Base-by-base conservation (phyloP, 192 early-diverging fungal genomes). In the Coemansia sp. region DNA sequence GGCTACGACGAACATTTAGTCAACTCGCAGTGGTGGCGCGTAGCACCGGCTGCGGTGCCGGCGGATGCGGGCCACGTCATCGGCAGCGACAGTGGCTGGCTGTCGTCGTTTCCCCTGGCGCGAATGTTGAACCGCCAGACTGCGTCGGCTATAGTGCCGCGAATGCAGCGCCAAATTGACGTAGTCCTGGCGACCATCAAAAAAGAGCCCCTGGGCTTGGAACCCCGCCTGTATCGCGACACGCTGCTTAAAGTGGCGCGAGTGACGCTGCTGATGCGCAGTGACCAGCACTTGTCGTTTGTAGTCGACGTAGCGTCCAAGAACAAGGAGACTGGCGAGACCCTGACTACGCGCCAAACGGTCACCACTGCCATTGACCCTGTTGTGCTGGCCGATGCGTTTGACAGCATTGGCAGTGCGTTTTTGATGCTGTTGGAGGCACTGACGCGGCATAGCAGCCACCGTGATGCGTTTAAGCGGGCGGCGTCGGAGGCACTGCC, bases 1-100 rank as follows among this genome's bases (percentile, higher is more conserved):
- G 63, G 52, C 2, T 80, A 77, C 53, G 82, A 84, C 57, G 77
- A 79, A 58, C 71, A 84, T 56, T 43, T 84, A 56, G 67, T 74
- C 35, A 79, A 84, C 54, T 65, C 79, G 48, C 79, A 81, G 64
- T 81, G 79, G 79, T 81, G 79, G 79, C 66, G 79, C 0, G 65
- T 56, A 9, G 21, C 60, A 5, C 19, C 66, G 1, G 7, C 58
- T 14, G 27, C 39, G 2, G 47, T 43, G 5, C 14, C 54, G 0
- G 54, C 58, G 7, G 66, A 60, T 19, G 58, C 15, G n/a, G 53
- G 65, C 14, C 67, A 55, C 15, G 65, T 63, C 2, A 58, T 78
- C 0, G 72, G 75, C n/a, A 49, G 10, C 21, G 72, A 78, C 45
- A 22, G 14, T 1, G 75, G 69, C 1, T 71, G 73, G 75, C 67